These are phyloP conservation scores for Atalantia buxifolia DNA, from an alignment of 345 rosid species.

Conservation along the genomic window DNA sequence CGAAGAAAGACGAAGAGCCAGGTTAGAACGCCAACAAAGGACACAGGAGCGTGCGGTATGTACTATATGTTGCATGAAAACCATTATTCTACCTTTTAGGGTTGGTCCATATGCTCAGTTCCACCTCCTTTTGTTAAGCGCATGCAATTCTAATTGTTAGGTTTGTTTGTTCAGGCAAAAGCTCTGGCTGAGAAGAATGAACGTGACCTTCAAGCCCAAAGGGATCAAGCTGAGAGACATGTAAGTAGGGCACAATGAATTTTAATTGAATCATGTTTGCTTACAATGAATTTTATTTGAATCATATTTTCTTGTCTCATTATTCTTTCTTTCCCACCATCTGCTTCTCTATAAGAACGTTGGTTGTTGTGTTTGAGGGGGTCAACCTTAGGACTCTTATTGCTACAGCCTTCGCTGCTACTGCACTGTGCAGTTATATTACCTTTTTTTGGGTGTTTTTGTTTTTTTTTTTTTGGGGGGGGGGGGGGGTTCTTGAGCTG, in stretches of 20 bases:
- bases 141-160: slow-evolving; percentile 10
- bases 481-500: neutral
- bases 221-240: slow-evolving; percentile 96
- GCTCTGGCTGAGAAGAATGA: slow-evolving; percentile 97
- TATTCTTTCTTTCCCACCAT: neutral
- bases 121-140: neutral
- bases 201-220: slow-evolving; percentile 85
- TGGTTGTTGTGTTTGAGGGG: neutral
- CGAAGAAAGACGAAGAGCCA: slow-evolving; percentile 88
- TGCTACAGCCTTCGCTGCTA: neutral
- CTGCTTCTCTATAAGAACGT: neutral
- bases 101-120: neutral
- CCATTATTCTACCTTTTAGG: slow-evolving; percentile 7
- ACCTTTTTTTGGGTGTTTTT: no score
- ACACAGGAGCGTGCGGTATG: slow-evolving; percentile 98
- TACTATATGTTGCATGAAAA: slow-evolving; percentile 14
- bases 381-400: neutral
- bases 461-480: no score
- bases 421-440: neutral
- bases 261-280: slow-evolving; percentile 4
- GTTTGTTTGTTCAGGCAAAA: slow-evolving; percentile 58
- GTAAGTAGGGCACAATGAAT: slow-evolving; percentile 41
- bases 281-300: slow-evolving; percentile 1
- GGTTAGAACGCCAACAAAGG: slow-evolving; percentile 95
- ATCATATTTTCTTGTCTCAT: neutral